Evolutionary conservation across 805 yeast species (phyloP).

Genomic region (Kluyveromyces lactis): DNA sequence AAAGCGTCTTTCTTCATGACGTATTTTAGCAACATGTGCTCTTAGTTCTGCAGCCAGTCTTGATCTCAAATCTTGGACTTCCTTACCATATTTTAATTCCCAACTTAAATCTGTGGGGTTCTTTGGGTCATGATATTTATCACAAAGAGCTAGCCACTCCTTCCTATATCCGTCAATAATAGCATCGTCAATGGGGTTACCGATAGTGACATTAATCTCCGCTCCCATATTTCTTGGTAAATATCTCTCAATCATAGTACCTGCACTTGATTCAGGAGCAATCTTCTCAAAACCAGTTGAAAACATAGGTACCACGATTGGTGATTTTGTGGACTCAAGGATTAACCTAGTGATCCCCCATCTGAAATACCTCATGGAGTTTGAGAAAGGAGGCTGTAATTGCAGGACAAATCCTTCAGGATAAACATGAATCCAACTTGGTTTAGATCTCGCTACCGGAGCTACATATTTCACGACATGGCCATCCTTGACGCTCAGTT

Average conservation of each 20-base stretch:
- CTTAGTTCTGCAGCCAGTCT: conserved; percentile 63
- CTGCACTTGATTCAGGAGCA: conserved; percentile 64
- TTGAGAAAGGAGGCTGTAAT: conserved; percentile 63
- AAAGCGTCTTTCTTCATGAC: conserved; percentile 35
- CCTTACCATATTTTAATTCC: conserved; percentile 53
- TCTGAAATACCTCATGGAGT: conserved; percentile 88
- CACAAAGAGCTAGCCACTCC: conserved; percentile 61
- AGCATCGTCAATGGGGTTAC: conserved; percentile 57
- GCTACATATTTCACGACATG: conserved; percentile 28
- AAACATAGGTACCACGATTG: conserved; percentile 81
- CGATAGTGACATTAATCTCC: conserved; percentile 60
- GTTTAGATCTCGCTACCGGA: conserved; percentile 54
- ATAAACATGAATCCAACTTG: conserved; percentile 89
- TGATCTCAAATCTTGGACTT: conserved; percentile 60
- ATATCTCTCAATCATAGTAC: conserved; percentile 45
- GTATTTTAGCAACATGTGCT: conserved; percentile 44
- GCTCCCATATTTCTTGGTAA: conserved; percentile 60
- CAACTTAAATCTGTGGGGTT: conserved; percentile 51
- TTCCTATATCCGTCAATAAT: conserved; percentile 51
- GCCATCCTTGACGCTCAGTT: conserved; percentile 7
- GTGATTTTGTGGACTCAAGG: conserved; percentile 74
- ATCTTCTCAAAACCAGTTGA: conserved; percentile 80
- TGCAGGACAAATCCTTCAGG: conserved; percentile 95
- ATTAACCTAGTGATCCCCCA: conserved; percentile 90
- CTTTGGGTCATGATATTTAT: conserved; percentile 41